Conservation (phyloP, 306 rosid species). For the Rosa persica region DNA sequence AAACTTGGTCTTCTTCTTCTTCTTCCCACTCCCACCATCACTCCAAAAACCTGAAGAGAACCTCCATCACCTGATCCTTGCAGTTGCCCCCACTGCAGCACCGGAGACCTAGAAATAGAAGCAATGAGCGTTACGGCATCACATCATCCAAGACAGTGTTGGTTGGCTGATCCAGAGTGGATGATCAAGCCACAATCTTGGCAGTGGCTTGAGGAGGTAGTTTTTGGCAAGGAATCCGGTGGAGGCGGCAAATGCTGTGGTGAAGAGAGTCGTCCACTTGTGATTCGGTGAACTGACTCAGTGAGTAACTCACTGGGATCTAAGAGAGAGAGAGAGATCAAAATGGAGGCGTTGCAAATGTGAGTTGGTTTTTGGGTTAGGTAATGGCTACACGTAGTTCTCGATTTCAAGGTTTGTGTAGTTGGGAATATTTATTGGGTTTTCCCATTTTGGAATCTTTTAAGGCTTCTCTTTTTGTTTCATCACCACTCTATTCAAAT, state of each 20-base stretch:
- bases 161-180: slow-evolving; percentile 3
- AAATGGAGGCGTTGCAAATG: too few relatives aligned
- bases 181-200: neutral
- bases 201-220: slow-evolving; percentile 28
- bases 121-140: neutral
- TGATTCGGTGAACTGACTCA: neutral
- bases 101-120: slow-evolving; percentile 20
- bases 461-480: too few relatives aligned
- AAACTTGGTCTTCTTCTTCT: slow-evolving; percentile 29
- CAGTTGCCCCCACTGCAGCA: slow-evolving; percentile 15
- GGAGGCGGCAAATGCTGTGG: slow-evolving; percentile 68
- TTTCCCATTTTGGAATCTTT: too few relatives aligned
- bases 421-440: too few relatives aligned
- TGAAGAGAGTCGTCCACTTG: slow-evolving; percentile 63
- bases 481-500: too few relatives aligned
- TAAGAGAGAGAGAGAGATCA: too few relatives aligned
- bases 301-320: neutral
- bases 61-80: slow-evolving; percentile 20
- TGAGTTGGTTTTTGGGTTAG: too few relatives aligned
- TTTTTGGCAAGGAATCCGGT: slow-evolving; percentile 57
- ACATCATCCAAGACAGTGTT: slow-evolving; percentile 6
- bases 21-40: slow-evolving; percentile 22
- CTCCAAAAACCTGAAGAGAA: slow-evolving; percentile 53
- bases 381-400: too few relatives aligned
- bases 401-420: too few relatives aligned